Percentiles rank a stretch among this genome's conserved stretches.
These are phyloP conservation scores for Russula olivacea DNA, from an alignment of 768 basidiomycete species.

Conservation along the genomic window DNA sequence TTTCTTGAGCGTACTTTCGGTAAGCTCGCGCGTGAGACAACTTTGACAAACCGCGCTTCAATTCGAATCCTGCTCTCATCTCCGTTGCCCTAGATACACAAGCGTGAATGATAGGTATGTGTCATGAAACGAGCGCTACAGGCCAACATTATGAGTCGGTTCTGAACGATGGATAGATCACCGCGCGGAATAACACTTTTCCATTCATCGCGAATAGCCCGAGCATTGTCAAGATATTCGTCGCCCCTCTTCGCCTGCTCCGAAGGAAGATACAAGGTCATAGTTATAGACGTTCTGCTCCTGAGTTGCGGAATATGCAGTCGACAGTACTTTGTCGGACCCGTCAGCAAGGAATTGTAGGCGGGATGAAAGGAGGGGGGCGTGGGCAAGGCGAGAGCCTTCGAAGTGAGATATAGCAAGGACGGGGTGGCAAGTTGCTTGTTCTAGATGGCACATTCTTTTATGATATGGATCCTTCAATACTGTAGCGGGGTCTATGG, in stretches of 20 bases:
- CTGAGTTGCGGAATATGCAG: neutral
- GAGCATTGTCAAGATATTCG: slow-evolving; percentile 11
- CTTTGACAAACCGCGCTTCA: slow-evolving; percentile 8
- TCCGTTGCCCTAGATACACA: slow-evolving; percentile 7
- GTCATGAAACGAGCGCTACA: neutral
- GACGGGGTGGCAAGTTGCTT: neutral
- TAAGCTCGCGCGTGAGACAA: slow-evolving; percentile 7
- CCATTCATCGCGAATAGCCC: slow-evolving; percentile 14
- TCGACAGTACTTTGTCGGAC: neutral
- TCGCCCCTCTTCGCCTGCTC: slow-evolving; percentile 11
- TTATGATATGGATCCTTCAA: neutral
- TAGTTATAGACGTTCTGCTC: neutral
- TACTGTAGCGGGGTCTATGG: too few species aligned
- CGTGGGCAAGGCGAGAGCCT: neutral
- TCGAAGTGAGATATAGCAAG: neutral
- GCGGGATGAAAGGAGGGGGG: neutral
- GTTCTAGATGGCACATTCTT: neutral
- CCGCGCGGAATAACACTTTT: slow-evolving; percentile 3
- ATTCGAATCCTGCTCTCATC: slow-evolving; percentile 11
- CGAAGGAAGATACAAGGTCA: slow-evolving; percentile 10
- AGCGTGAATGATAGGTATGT: neutral
- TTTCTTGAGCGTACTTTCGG: slow-evolving; percentile 9
- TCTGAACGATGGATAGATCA: slow-evolving; percentile 6
- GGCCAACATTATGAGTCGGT: slow-evolving; percentile 8
- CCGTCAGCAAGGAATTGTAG: neutral